Evolutionary conservation across 805 yeast species (phyloP), one percentile per base, ranked within the genome.

Genomic region (Wickerhamomyces ciferrii): DNA sequence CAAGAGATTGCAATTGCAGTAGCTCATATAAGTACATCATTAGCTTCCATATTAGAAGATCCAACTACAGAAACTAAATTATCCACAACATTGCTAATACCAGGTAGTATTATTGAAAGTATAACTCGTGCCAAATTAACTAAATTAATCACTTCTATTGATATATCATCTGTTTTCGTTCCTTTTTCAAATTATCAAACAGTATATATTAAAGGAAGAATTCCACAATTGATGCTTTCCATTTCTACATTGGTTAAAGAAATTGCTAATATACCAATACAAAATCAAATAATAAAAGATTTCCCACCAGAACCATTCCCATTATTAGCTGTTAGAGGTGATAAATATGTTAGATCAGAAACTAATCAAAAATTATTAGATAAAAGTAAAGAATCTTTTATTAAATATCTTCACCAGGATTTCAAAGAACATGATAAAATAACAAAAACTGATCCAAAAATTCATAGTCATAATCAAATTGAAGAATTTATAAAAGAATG

Each of bases 101-200:
- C 46, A 14, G 31, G 39, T 9, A 38, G 21, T 7, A 25, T n/a
- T 20, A 38, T 41, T 11, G 39, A 47, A 34, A 32, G 14, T 2
- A 6, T 36, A 3, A 29, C 18, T 3, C 7, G 5, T 8, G 25
- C 14, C 9, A 29, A 36, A 19, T 14, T 35, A 14, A 38, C n/a
- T 2, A 18, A 6, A 24, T 8, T 32, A 10, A 17, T 19, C 2
- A 46, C 45, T 5, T 25, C 39, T 3, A 23, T 49, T 17, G 54
- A 54, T 20, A 32, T 54, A 2, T 51, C 55, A 3, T 32, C 42
- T 1, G 51, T 48, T 29, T 39, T 34, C 14, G 25, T 50, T 5
- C 58, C 58, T 3, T 53, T 52, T 45, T 50, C 58, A 21, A 55
- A 49, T 37, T 48, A 18, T 40, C 48, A 40, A 18, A 23, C 52